Evolutionary conservation across 2,329 filamentous ascomycete genomes (phyloP).

Genomic region (Phialophora expanda): DNA sequence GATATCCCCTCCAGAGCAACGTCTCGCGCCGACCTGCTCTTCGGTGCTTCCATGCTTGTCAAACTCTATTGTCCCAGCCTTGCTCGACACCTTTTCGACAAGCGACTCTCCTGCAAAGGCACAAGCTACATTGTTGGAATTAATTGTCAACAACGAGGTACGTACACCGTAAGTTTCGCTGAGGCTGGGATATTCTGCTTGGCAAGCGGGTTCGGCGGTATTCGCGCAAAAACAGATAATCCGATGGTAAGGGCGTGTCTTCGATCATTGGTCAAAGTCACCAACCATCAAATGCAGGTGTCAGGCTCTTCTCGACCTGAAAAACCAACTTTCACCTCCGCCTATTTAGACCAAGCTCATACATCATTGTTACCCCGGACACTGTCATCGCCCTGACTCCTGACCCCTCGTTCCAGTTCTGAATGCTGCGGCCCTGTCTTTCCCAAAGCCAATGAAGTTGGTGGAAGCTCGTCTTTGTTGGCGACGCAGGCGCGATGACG

Average conservation of each 20-base stretch:
- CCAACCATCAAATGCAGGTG: background rate
- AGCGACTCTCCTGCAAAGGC: background rate
- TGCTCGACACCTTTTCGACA: background rate
- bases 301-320: background rate
- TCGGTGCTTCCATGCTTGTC: background rate
- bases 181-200: too few species aligned
- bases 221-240: background rate
- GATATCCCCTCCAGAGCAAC: background rate
- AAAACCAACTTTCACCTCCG: background rate
- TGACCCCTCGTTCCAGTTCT: background rate
- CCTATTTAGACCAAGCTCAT: background rate
- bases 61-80: background rate
- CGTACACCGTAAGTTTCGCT: too few species aligned
- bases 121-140: too few species aligned
- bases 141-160: too few species aligned
- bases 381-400: background rate
- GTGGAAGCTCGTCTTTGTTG: background rate
- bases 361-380: background rate
- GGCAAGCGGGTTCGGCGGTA: too few species aligned
- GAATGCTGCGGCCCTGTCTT: background rate
- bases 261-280: background rate
- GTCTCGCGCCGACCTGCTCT: background rate
- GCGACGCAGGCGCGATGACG: background rate
- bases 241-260: background rate
- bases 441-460: background rate